Conservation (phyloP, 2,329 filamentous ascomycete genomes). For the Colletotrichum camelliae region DNA sequence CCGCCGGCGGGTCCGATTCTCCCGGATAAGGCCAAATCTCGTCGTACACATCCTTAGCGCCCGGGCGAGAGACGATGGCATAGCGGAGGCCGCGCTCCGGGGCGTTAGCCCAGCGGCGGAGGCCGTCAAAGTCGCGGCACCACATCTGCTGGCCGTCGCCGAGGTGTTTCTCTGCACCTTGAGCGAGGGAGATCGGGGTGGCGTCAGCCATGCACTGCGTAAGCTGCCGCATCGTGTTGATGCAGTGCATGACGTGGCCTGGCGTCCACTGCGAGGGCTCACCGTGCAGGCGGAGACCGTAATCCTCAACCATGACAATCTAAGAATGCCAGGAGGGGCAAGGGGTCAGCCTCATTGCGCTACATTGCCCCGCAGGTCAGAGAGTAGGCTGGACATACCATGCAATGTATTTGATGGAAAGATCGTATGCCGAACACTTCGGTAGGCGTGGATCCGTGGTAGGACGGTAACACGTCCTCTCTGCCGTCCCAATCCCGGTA, state of each 20-base stretch:
- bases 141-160: not conserved
- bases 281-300: not conserved
- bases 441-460: not conserved
- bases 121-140: not conserved
- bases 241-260: not conserved
- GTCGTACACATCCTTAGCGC: not conserved
- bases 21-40: not conserved
- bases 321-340: not conserved
- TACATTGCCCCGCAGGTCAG: not conserved
- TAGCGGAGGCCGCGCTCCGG: conserved; percentile 24
- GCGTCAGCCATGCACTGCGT: not conserved
- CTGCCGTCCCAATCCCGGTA: not conserved
- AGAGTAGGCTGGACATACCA: not conserved
- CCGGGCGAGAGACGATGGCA: not conserved
- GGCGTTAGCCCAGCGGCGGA: not conserved
- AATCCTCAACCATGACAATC: conserved; percentile 1
- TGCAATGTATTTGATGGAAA: not conserved
- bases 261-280: not conserved
- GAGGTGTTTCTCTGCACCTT: not conserved
- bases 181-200: not conserved
- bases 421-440: not conserved
- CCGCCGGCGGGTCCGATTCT: not conserved
- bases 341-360: not conserved
- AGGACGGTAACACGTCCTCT: not conserved
- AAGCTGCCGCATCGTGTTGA: not conserved